Conservation (phyloP, 2,329 filamentous ascomycete genomes). For the Xylaria polymorpha region DNA sequence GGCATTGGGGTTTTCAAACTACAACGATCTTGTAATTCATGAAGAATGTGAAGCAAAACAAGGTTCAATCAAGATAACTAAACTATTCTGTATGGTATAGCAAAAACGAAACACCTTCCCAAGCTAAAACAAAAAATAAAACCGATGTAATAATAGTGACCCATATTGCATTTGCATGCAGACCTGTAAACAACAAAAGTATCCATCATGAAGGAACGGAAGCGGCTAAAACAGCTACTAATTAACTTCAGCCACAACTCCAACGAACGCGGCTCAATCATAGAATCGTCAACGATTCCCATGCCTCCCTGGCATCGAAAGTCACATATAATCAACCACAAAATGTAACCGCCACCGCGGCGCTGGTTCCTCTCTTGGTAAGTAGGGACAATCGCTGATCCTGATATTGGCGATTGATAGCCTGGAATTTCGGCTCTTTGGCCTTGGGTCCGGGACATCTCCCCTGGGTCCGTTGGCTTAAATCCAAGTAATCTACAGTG, state of each 20-base stretch:
- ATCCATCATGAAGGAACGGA: conserved; percentile 32
- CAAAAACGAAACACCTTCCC: conserved; percentile 25
- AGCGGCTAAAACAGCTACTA: conserved; percentile 24
- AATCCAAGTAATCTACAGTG: conserved; percentile 30
- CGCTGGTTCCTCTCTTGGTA: conserved; percentile 36
- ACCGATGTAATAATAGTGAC: conserved; percentile 14
- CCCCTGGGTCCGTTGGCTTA: conserved; percentile 26
- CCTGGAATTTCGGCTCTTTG: conserved; percentile 27
- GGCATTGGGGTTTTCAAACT: background rate
- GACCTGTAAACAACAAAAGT: conserved; percentile 39
- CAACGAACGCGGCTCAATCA: conserved; percentile 16
- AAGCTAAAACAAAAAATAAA: conserved; percentile 7
- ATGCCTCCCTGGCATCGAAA: conserved; percentile 27
- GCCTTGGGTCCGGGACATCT: conserved; percentile 15
- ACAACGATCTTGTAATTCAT: conserved; percentile 4
- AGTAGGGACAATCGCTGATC: conserved; percentile 20
- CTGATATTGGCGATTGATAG: conserved; percentile 20
- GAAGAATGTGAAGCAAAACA: conserved; percentile 6
- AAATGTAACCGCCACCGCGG: conserved; percentile 33
- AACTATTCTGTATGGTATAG: conserved; percentile 7
- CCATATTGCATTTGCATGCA: conserved; percentile 41
- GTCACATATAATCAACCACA: conserved; percentile 30
- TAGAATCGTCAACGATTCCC: conserved; percentile 25
- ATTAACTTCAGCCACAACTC: conserved; percentile 22
- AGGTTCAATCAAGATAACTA: conserved; percentile 22